Evolutionary conservation across 2,329 filamentous ascomycete genomes (phyloP).

Genomic region (Aureobasidium pullulans): DNA sequence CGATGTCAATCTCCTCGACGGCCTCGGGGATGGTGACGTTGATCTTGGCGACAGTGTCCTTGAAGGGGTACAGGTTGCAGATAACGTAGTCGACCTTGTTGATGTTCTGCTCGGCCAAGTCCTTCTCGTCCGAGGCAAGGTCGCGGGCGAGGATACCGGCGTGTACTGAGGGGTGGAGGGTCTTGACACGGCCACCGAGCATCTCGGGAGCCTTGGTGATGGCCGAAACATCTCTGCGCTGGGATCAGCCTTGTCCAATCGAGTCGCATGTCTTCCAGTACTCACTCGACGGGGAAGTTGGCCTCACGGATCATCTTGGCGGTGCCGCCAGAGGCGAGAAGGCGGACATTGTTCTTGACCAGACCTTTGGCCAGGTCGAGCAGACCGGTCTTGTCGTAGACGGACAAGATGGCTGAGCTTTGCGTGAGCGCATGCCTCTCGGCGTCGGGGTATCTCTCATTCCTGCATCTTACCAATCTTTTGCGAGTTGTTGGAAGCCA

Average conservation of each 20-base stretch:
- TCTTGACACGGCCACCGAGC: slow-evolving; percentile 89
- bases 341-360: slow-evolving; percentile 78
- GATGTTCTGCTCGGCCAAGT: slow-evolving; percentile 90
- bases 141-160: slow-evolving; percentile 86
- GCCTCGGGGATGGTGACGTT: slow-evolving; percentile 95
- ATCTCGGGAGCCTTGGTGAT: slow-evolving; percentile 95
- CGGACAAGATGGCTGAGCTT: slow-evolving; percentile 73
- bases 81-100: slow-evolving; percentile 90
- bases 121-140: slow-evolving; percentile 92
- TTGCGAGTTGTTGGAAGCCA: slow-evolving; percentile 7
- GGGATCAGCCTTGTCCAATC: not conserved
- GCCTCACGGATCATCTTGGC: slow-evolving; percentile 95
- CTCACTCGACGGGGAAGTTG: slow-evolving; percentile 88
- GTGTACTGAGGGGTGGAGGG: slow-evolving; percentile 74
- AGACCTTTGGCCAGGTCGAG: slow-evolving; percentile 88
- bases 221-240: slow-evolving; percentile 81
- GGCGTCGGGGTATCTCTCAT: not conserved
- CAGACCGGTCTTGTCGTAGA: slow-evolving; percentile 97
- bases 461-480: slow-evolving; percentile 13
- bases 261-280: not conserved
- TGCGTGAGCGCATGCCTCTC: slow-evolving; percentile 8
- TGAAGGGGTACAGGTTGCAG: slow-evolving; percentile 99
- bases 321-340: slow-evolving; percentile 91
- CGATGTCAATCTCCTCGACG: slow-evolving; percentile 98
- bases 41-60: slow-evolving; percentile 93